These are phyloP conservation scores for Candida sp. DNA, from an alignment of 1,139 yeast genomes.

Conservation along the genomic window DNA sequence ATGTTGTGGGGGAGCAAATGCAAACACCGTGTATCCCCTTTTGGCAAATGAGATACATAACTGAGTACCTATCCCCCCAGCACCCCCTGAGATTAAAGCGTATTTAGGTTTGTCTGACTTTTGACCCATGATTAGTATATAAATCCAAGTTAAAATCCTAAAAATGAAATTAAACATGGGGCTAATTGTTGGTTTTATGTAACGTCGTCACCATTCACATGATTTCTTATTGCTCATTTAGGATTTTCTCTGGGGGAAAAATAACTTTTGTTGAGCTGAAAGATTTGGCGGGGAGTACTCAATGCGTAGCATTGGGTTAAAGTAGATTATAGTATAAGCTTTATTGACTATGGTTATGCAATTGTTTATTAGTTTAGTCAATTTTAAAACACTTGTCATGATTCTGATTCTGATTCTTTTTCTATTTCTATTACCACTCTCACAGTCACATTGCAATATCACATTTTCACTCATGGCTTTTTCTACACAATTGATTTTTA, in stretches of 20 bases:
- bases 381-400: too few species aligned
- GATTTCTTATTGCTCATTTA: background rate
- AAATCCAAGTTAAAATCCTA: background rate
- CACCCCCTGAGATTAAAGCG: conserved; percentile 39
- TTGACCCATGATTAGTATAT: background rate
- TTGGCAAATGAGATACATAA: conserved; percentile 23
- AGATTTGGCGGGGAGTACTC: background rate
- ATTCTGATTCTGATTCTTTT: too few species aligned
- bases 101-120: conserved; percentile 6
- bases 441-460: too few species aligned
- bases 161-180: background rate
- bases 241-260: background rate
- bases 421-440: too few species aligned
- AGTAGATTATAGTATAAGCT: too few species aligned
- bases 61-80: conserved; percentile 38
- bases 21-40: conserved; percentile 33
- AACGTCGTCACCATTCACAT: background rate
- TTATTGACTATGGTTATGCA: too few species aligned
- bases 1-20: conserved; percentile 24
- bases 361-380: too few species aligned
- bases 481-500: too few species aligned
- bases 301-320: too few species aligned
- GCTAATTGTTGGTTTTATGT: background rate
- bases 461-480: too few species aligned
- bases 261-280: background rate